Conservation (phyloP, 1,139 yeast species). For the Kodamaea sp. region DNA sequence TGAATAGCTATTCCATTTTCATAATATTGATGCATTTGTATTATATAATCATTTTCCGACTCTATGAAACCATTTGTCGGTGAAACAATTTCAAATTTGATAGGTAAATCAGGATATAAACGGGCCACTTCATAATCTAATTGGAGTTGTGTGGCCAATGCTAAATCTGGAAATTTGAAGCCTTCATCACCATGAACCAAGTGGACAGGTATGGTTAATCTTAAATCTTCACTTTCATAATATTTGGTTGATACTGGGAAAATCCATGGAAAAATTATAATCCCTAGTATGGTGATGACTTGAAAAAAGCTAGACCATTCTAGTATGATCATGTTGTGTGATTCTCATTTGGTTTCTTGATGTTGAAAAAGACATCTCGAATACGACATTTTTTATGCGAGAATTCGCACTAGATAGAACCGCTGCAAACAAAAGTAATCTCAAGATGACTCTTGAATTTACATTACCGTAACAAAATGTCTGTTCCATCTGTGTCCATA, state of each 20-base stretch:
- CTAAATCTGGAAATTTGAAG: conserved; percentile 46
- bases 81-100: conserved; percentile 10
- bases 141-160: conserved; percentile 41
- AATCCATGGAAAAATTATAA: not conserved
- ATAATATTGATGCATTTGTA: conserved; percentile 27
- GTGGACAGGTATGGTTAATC: conserved; percentile 25
- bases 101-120: conserved; percentile 9
- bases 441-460: too few relatives aligned
- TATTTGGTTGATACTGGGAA: too few relatives aligned
- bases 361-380: too few relatives aligned
- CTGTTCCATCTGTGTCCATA: conserved; percentile 32
- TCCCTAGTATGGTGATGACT: not conserved
- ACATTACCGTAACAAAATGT: conserved; percentile 11
- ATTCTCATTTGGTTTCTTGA: too few relatives aligned
- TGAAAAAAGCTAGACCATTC: not conserved
- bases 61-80: conserved; percentile 18
- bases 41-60: conserved; percentile 18
- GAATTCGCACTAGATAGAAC: too few relatives aligned
- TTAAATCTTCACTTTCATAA: not conserved
- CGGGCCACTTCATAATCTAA: conserved; percentile 22
- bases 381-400: too few relatives aligned
- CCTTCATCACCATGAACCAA: conserved; percentile 36
- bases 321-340: too few relatives aligned
- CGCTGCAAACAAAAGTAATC: too few relatives aligned
- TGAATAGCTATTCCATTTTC: conserved; percentile 38